Base-by-base conservation (phyloP, 106 monocot species). In the Triglochin maritima region DNA sequence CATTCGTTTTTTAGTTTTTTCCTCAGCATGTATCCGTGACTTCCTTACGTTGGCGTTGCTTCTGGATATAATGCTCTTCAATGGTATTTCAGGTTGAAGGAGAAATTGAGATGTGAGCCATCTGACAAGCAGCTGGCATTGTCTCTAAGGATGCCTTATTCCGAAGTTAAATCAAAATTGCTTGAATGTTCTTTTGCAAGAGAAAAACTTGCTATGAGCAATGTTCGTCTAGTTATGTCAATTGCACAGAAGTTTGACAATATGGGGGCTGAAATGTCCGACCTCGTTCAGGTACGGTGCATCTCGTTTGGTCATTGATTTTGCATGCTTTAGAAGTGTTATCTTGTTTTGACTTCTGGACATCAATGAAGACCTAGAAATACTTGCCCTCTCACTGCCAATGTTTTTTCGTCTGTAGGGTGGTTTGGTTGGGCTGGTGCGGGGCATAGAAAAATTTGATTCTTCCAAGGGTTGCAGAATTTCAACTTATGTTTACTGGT, bases 401-500 rank as follows among this genome's bases (percentile, higher is more conserved):
- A 67, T 67, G 13, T 44, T 11, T 46, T 70, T 48, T 47, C 6
- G 2, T 15, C 46, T 81, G 49, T 68, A 93, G 92, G 92, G 88
- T 71, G 92, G 92, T 71, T 65, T 98, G 79, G 84, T 98, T 62
- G 96, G 96, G 55, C 59, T 98, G 68, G 71, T 98, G 47, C 85
- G 86, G 66, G 96, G 96, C 58, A 98, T 98, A 74, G 96, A 91
- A 71, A 98, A 98, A 70, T 98, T 83, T 75, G 96, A 98, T 84
- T 86, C 91, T 48, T 84, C 90, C 17, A 98, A 82, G 70, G 96
- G 96, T 17, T 98, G 74, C 69, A 88, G 53, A 74, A 84, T 98
- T 79, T 98, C 96, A 69, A 98, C 96, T 48, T 98, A 98, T 75
- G 96, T 98, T 3, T 98, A 98, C 68, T 98, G 91, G 91, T 98